Evolutionary conservation across 768 basidiomycete species (phyloP), one percentile per base, ranked within the genome.

Genomic region (Strobilomyces dryophilus): DNA sequence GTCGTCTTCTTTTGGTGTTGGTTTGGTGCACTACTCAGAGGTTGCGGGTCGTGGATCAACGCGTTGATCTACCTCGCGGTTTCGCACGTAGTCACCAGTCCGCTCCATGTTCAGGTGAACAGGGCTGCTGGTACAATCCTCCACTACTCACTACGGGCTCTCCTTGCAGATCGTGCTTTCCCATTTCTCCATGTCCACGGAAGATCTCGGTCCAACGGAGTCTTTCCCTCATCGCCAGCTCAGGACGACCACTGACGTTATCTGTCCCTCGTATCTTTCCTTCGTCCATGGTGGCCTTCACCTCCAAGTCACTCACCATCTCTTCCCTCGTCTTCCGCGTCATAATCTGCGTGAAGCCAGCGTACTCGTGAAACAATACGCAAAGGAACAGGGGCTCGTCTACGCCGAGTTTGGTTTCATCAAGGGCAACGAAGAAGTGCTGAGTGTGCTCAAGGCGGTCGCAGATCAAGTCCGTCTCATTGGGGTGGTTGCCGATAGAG

Each of bases 221-320:
- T 95, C 92, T 0, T 98, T 98, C 75, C 82, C 88, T 4, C 87
- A 92, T 61, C 86, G 97, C 15, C 97, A 99, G 69, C 74, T 99
- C 62, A 88, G 97, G 45, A 99, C 97, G n/a, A 98, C 97, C 0
- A 88, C 91, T 42, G 97, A 99, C 69, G 92, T 99, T 39, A 82
- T 90, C 55, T 98, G 97, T 71, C 82, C 84, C 3, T 77, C 85
- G 1, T 81, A 83, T 31, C 78, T 98, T 60, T 89, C 80, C 47
- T 98, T 94, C 65, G 72, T 99, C 32, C 97, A 99, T 64, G 97
- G 97, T 11, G 97, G 97, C n/a, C 81, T 99, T 18, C 92, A 99
- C 61, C 83, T 98, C 12, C 97, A 99, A 71, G 92, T 98, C 40
- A 93, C 95, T 2, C 97, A 99, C 62, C 95, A 98, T 69, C 79